phyloP scores from a whole-genome alignment of 73 alveolate species.

The Tetrahymena thermophila region DNA sequence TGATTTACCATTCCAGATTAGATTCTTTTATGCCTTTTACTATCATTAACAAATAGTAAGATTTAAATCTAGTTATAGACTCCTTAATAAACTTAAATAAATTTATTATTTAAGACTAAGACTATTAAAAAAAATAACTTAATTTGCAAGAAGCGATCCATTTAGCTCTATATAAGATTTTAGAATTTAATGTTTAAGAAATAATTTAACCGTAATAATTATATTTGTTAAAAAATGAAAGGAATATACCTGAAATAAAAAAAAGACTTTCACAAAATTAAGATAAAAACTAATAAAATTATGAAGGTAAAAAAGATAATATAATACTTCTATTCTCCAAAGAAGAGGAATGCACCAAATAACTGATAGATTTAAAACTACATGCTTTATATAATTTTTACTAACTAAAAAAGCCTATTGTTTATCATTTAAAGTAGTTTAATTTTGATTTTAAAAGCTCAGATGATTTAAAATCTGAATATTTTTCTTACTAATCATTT shows the following conservation, averaged over 20 bases:
- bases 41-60: background rate
- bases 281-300: no score
- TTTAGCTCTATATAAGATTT: background rate
- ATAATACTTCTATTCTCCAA: background rate
- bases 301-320: no score
- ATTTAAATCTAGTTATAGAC: background rate
- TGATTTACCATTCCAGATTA: background rate
- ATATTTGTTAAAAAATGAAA: background rate
- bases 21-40: background rate
- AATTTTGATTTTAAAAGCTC: no score
- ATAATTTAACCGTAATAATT: background rate
- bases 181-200: background rate
- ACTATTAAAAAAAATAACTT: background rate
- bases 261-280: no score
- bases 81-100: background rate
- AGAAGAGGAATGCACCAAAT: background rate
- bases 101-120: background rate
- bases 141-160: background rate
- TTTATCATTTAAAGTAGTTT: background rate
- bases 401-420: background rate
- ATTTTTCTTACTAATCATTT: no score
- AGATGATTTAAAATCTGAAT: no score
- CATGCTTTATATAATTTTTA: background rate
- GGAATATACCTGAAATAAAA: no score
- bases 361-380: no score